phyloP scores from a whole-genome alignment of 2,329 filamentous ascomycete species.

The Cladosporium velox region DNA sequence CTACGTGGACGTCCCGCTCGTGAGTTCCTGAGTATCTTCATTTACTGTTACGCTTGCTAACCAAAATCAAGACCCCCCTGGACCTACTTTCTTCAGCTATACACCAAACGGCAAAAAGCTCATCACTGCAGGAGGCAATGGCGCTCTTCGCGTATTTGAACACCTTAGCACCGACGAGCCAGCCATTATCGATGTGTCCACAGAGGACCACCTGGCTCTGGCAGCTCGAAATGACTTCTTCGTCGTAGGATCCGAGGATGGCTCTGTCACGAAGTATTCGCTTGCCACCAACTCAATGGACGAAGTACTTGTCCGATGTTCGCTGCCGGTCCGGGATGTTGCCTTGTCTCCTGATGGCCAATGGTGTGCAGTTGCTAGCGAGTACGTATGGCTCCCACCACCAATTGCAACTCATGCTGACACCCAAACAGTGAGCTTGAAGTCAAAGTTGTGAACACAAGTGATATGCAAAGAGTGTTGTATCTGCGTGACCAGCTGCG shows the following conservation, averaged over 20 bases:
- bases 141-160: slow-evolving; percentile 88
- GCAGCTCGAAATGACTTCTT: slow-evolving; percentile 79
- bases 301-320: slow-evolving; percentile 76
- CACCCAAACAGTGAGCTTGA: slow-evolving; percentile 66
- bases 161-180: slow-evolving; percentile 92
- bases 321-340: slow-evolving; percentile 84
- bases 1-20: slow-evolving; percentile 64
- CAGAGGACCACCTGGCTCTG: slow-evolving; percentile 80
- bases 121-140: slow-evolving; percentile 90
- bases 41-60: not conserved
- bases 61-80: slow-evolving; percentile 67
- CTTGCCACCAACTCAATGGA: slow-evolving; percentile 73
- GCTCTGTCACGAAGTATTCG: slow-evolving; percentile 93
- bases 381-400: slow-evolving; percentile 53
- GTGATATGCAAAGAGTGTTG: slow-evolving; percentile 74
- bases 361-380: slow-evolving; percentile 95
- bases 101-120: slow-evolving; percentile 84
- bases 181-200: slow-evolving; percentile 85
- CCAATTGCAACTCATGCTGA: slow-evolving; percentile 25
- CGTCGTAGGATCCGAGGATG: slow-evolving; percentile 88
- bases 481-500: slow-evolving; percentile 81
- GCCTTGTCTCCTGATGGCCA: slow-evolving; percentile 76
- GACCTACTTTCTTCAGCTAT: slow-evolving; percentile 83
- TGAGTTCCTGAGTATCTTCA: slow-evolving; percentile 36
- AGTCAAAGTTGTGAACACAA: slow-evolving; percentile 82